Percentiles rank a stretch among this genome's conserved stretches.
These are phyloP conservation scores for Hyphopichia khmerensis DNA, from an alignment of 1,139 yeast genomes.

Conservation along the genomic window DNA sequence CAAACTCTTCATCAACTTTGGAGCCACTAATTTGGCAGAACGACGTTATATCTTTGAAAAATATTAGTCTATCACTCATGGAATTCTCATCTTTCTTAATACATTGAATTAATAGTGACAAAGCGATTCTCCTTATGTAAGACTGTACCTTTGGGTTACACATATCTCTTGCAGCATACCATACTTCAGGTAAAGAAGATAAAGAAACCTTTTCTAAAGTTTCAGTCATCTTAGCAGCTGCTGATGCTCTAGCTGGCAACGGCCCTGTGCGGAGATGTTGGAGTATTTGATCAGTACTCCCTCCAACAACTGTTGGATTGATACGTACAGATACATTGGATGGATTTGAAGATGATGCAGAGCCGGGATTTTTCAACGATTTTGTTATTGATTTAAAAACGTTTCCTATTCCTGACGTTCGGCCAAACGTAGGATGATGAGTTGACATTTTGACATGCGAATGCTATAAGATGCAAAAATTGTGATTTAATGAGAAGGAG, in stretches of 20 bases:
- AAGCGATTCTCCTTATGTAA: conserved; percentile 51
- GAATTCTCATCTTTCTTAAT: conserved; percentile 51
- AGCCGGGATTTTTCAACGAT: conserved; percentile 40
- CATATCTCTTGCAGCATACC: conserved; percentile 68
- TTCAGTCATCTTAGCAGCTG: conserved; percentile 49
- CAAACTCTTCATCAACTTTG: conserved; percentile 51
- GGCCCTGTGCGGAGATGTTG: conserved; percentile 38
- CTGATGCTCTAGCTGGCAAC: conserved; percentile 41
- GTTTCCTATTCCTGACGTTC: conserved; percentile 39
- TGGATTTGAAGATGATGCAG: conserved; percentile 16
- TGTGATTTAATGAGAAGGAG: no score
- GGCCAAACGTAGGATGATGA: conserved; percentile 35
- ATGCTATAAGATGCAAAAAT: neutral
- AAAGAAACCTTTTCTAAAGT: conserved; percentile 53
- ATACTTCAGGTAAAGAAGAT: conserved; percentile 66
- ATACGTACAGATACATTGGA: conserved; percentile 41
- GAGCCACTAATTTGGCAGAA: conserved; percentile 32
- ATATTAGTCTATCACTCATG: conserved; percentile 49
- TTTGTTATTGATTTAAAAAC: conserved; percentile 57
- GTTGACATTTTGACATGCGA: conserved; percentile 24
- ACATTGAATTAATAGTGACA: conserved; percentile 56
- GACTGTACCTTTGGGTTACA: conserved; percentile 42
- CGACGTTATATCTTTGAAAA: conserved; percentile 59
- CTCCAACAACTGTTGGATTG: conserved; percentile 65
- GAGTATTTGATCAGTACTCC: conserved; percentile 52